Evolutionary conservation across 306 rosid genomes (phyloP), one percentile per base, ranked within the genome.

Genomic region (Alnus rubra): DNA sequence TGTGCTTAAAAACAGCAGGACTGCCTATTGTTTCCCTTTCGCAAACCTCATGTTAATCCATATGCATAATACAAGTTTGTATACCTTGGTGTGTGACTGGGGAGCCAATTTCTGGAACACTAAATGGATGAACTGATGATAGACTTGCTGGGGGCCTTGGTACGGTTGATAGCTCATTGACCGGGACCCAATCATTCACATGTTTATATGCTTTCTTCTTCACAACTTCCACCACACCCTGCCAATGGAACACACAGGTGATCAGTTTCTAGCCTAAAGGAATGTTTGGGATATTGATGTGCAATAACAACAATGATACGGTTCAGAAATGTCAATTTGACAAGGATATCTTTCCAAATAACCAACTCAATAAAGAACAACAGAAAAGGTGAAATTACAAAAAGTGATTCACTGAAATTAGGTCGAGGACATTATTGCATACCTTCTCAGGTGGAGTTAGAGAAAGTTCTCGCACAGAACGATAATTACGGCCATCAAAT

Each of bases 141-240:
- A 51, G 76, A 80, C 64, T 52, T 76, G 84, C 69, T 4, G 44
- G 30, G 13, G 79, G 76, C 69, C 71, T 78, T 12, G 79, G 8
- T 62, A 73, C 48, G 5, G 49, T 23, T 4, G 65, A 15, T 42
- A 80, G 74, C 9, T 71, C 81, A 74, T 81, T 84, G 7, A 84
- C 31, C 2, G 71, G 76, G 60, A 65, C 11, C 68, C 88, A 31
- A n/a, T 64, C 74, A 52, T 52, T 2, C 37, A 54, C 47, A 68
- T 88, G 79, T 74, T 65, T 49, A 77, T 81, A 88, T 7, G 91
- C 91, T 10, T 74, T 55, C 16, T 71, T 76, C 86, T 88, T 88
- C 78, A 47, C 55, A 28, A 10, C 16, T 76, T 86, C 89, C 74
- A 86, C 88, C 74, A 67, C 67, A 69, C 28, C 15, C 91, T 88